These are phyloP conservation scores for Penicillium chermesinum DNA, from an alignment of 495 filamentous ascomycete species.

Conservation along the genomic window DNA sequence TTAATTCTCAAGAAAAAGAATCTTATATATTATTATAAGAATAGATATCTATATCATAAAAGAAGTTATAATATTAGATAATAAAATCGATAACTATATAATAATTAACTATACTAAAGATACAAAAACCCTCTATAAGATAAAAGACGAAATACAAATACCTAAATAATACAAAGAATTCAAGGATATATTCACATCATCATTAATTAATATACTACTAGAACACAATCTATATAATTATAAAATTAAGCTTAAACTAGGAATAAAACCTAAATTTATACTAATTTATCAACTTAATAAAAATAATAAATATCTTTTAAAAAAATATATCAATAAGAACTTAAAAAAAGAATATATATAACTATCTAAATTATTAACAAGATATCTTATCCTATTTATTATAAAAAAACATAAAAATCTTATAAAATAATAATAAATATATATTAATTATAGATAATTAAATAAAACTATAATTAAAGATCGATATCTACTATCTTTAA, in stretches of 20 bases:
- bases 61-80: background rate
- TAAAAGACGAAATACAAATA: background rate
- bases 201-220: background rate
- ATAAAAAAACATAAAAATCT: conserved; percentile 22
- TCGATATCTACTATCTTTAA: conserved; percentile 17
- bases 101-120: background rate
- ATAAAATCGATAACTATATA: background rate
- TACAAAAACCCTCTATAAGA: background rate
- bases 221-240: background rate
- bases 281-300: conserved; percentile 13
- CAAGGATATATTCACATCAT: background rate
- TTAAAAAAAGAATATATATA: conserved; percentile 13
- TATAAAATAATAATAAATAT: conserved; percentile 6
- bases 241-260: conserved; percentile 6
- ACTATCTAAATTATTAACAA: conserved; percentile 3
- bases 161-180: background rate
- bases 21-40: background rate
- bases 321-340: conserved; percentile 5
- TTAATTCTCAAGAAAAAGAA: background rate
- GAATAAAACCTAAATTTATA: conserved; percentile 2
- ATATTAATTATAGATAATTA: conserved; percentile 20
- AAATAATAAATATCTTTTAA: conserved; percentile 2
- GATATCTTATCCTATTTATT: conserved; percentile 18
- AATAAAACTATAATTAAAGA: conserved; percentile 26
- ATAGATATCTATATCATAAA: background rate